Evolutionary conservation across 208 protist genomes (phyloP).

Genomic region (Leishmania gerbilli): DNA sequence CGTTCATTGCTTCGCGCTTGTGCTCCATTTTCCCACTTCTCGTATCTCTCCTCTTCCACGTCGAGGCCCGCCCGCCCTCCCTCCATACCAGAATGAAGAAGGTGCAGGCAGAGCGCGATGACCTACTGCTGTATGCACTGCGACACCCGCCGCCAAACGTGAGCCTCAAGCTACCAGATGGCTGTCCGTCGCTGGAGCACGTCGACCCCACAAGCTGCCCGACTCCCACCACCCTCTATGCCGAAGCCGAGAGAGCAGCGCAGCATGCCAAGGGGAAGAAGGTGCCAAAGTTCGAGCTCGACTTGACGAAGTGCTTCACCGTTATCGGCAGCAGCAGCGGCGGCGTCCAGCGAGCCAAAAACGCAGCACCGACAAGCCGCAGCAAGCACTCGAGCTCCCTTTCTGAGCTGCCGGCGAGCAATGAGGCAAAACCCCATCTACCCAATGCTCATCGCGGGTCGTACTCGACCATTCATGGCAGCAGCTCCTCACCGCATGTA

Average conservation of each 20-base stretch:
- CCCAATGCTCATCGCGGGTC: too few species aligned
- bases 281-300: conserved; percentile 23
- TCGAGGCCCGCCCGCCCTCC: too few species aligned
- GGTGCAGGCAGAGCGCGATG: conserved; percentile 41
- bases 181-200: conserved; percentile 23
- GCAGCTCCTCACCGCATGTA: neutral
- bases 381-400: conserved; percentile 3
- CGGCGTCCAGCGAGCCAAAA: conserved; percentile 16
- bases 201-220: conserved; percentile 43
- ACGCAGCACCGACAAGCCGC: neutral
- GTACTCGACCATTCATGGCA: neutral
- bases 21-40: neutral
- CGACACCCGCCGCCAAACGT: conserved; percentile 57
- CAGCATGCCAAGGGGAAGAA: conserved; percentile 11
- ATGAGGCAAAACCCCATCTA: neutral
- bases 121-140: conserved; percentile 58
- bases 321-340: conserved; percentile 29
- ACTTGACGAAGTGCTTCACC: conserved; percentile 22
- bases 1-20: neutral
- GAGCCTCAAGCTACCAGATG: conserved; percentile 35
- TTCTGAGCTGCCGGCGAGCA: neutral
- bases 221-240: conserved; percentile 39
- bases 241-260: conserved; percentile 27
- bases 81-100: conserved; percentile 14
- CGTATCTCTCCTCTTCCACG: neutral